A percentile compares a stretch with the other conserved stretches of the same genome.
Conservation (phyloP, 2,329 filamentous ascomycete genomes). For the Stachybotrys chartarum region DNA sequence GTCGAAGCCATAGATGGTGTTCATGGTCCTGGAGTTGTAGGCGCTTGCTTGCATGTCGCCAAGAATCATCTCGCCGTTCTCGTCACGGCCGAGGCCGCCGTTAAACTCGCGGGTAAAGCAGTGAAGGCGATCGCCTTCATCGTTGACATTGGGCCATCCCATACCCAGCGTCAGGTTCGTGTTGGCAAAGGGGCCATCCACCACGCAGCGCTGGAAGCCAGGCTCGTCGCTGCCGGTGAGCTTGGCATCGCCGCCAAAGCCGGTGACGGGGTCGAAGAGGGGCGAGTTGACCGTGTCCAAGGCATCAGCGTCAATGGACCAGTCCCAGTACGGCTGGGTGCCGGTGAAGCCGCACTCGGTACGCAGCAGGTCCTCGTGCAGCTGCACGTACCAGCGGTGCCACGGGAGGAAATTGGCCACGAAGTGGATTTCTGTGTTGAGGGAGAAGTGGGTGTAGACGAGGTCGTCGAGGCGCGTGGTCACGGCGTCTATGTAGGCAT, state of each 20-base stretch:
- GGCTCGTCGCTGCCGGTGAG: neutral
- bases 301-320: slow-evolving; percentile 13
- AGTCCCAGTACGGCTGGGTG: slow-evolving; percentile 25
- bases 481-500: slow-evolving; percentile 6
- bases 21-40: slow-evolving; percentile 8
- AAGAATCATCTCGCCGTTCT: slow-evolving; percentile 7
- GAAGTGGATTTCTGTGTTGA: slow-evolving; percentile 3
- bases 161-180: neutral
- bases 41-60: slow-evolving; percentile 10
- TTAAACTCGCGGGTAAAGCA: slow-evolving; percentile 9
- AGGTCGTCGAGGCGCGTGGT: slow-evolving; percentile 11
- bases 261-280: slow-evolving; percentile 18
- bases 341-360: slow-evolving; percentile 22
- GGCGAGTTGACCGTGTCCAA: slow-evolving; percentile 9
- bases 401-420: slow-evolving; percentile 22
- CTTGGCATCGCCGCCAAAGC: slow-evolving; percentile 16
- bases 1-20: slow-evolving; percentile 8
- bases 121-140: neutral
- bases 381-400: slow-evolving; percentile 22
- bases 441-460: slow-evolving; percentile 8
- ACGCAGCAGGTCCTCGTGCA: slow-evolving; percentile 21
- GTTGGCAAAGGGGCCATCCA: slow-evolving; percentile 1
- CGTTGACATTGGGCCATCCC: slow-evolving; percentile 1
- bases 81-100: slow-evolving; percentile 2
- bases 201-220: neutral